Conservation (phyloP, 352 stramenopile species). For the Globisporangium cederbergense region DNA sequence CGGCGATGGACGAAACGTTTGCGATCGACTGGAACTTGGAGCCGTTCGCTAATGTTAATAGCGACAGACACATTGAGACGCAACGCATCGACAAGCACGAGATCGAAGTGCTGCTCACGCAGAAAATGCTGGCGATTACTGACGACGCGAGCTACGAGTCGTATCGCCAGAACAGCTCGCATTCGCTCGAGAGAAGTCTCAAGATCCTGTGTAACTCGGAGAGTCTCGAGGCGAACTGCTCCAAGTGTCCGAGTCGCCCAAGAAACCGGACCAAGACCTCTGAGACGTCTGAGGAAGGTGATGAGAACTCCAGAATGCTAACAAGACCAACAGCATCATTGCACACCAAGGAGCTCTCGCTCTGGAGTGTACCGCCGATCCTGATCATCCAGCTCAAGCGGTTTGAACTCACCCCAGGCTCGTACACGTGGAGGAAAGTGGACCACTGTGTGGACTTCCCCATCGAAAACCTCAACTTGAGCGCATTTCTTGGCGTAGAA, state of each 20-base stretch:
- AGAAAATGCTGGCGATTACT: constrained; percentile 17
- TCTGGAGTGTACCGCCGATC: constrained; percentile 55
- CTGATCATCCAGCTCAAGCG: constrained; percentile 69
- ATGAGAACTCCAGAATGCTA: neutral
- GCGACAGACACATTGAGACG: neutral
- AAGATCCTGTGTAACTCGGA: constrained; percentile 46
- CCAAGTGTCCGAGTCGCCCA: constrained; percentile 24
- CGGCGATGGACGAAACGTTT: constrained; percentile 52
- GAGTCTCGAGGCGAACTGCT: constrained; percentile 38
- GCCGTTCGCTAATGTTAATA: neutral
- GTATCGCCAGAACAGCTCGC: constrained; percentile 26
- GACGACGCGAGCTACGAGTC: constrained; percentile 40
- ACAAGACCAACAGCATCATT: constrained; percentile 4
- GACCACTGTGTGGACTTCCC: constrained; percentile 91
- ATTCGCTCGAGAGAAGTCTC: constrained; percentile 38
- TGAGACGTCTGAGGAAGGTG: neutral
- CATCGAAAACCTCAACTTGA: constrained; percentile 83
- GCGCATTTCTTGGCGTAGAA: constrained; percentile 26
- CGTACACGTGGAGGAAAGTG: constrained; percentile 73
- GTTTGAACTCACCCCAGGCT: constrained; percentile 50
- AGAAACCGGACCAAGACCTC: neutral
- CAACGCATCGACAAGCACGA: constrained; percentile 6
- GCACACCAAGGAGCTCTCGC: constrained; percentile 47
- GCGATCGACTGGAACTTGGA: constrained; percentile 60
- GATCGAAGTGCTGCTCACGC: constrained; percentile 21